Conservation (phyloP, 2,329 filamentous ascomycete species). For the Lachnellula hyalina region DNA sequence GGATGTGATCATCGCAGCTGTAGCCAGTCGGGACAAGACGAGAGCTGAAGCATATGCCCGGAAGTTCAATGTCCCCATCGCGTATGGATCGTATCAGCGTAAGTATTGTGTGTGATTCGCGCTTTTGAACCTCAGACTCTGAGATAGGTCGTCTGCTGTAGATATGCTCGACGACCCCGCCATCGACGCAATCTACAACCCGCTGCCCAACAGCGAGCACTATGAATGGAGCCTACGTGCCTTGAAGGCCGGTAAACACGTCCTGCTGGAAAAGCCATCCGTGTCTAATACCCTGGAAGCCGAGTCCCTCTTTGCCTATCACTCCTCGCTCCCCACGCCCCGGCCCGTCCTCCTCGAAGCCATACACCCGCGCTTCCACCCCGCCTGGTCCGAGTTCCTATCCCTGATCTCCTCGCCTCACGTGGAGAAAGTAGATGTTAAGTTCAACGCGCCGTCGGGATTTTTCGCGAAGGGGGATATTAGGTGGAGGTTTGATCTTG, state of each 20-base stretch:
- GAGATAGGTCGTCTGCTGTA: background rate
- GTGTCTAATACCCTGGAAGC: conserved; percentile 43
- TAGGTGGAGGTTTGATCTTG: conserved; percentile 38
- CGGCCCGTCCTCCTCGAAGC: conserved; percentile 48
- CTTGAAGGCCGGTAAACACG: conserved; percentile 46
- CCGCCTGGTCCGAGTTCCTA: conserved; percentile 41
- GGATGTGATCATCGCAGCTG: conserved; percentile 46
- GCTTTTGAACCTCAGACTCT: too few species aligned
- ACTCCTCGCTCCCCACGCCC: conserved; percentile 19
- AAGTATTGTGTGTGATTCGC: background rate
- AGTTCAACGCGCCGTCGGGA: conserved; percentile 29
- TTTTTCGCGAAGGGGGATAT: conserved; percentile 37
- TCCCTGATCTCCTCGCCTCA: conserved; percentile 34
- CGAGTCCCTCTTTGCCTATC: conserved; percentile 37
- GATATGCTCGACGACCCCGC: conserved; percentile 37
- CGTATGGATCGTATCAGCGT: conserved; percentile 46
- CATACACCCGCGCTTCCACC: conserved; percentile 47
- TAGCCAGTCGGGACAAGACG: conserved; percentile 45
- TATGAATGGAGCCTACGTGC: conserved; percentile 45
- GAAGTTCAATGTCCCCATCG: conserved; percentile 46
- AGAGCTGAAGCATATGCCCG: conserved; percentile 46
- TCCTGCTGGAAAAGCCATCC: conserved; percentile 50
- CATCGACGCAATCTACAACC: conserved; percentile 47
- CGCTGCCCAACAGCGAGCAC: conserved; percentile 40
- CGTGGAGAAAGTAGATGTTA: conserved; percentile 33